Conservation (phyloP, 768 basidiomycete genomes). For the Boletus vermiculosoides region DNA sequence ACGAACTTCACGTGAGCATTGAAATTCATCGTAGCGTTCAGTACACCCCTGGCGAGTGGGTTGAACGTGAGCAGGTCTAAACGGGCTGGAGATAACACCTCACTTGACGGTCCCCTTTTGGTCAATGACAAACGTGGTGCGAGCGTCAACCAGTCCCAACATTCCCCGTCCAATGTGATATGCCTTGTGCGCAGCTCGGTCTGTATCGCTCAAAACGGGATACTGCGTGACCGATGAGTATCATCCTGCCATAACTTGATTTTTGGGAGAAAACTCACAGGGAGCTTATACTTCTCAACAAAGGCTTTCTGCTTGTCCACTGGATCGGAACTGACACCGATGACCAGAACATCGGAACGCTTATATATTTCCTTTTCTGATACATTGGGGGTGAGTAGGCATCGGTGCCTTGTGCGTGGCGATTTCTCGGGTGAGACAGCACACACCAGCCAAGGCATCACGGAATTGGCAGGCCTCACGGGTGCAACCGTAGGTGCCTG, state of each 20-base stretch:
- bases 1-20: slow-evolving; percentile 71
- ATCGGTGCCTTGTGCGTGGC: not conserved
- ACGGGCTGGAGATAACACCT: slow-evolving; percentile 11
- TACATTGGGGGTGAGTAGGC: not conserved
- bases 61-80: slow-evolving; percentile 3
- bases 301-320: slow-evolving; percentile 73
- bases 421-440: not conserved
- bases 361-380: slow-evolving; percentile 66
- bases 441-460: slow-evolving; percentile 67
- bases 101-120: slow-evolving; percentile 65
- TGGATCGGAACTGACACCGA: slow-evolving; percentile 74
- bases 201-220: slow-evolving; percentile 72
- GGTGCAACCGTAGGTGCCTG: slow-evolving; percentile 77
- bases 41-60: slow-evolving; percentile 44
- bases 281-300: slow-evolving; percentile 66
- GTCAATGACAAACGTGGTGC: slow-evolving; percentile 79
- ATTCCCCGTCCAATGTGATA: slow-evolving; percentile 68
- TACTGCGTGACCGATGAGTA: slow-evolving; percentile 44
- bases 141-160: slow-evolving; percentile 60
- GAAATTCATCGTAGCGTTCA: slow-evolving; percentile 61
- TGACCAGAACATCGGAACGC: slow-evolving; percentile 57
- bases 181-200: slow-evolving; percentile 58
- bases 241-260: not conserved
- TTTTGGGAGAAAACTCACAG: slow-evolving; percentile 38
- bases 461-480: slow-evolving; percentile 81